Evolutionary conservation across 345 rosid genomes (phyloP).

Genomic region (Combretum micranthum): DNA sequence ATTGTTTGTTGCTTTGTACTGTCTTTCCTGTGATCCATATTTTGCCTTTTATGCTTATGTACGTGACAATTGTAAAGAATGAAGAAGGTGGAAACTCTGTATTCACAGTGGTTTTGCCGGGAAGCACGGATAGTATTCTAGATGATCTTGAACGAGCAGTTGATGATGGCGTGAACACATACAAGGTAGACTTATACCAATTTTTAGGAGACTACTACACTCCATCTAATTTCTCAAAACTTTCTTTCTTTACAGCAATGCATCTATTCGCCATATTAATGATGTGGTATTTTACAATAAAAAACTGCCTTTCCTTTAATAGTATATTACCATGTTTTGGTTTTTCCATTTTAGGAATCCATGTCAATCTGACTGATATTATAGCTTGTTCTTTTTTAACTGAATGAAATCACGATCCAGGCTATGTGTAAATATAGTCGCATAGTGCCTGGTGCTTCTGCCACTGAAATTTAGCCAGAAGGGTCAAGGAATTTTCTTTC

Average conservation of each 20-base stretch:
- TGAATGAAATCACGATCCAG: slow-evolving; percentile 20
- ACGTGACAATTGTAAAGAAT: slow-evolving; percentile 83
- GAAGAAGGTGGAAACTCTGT: slow-evolving; percentile 94
- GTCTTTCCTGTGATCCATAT: neutral
- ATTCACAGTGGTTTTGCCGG: slow-evolving; percentile 81
- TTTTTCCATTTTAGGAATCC: neutral
- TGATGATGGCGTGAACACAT: slow-evolving; percentile 98
- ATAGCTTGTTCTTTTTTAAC: neutral
- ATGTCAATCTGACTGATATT: neutral
- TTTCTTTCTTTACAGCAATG: neutral
- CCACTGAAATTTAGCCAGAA: slow-evolving; percentile 91
- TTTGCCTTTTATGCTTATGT: slow-evolving; percentile 10
- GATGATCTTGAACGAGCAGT: slow-evolving; percentile 99
- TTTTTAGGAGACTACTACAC: neutral
- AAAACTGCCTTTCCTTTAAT: too few species aligned
- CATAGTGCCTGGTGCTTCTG: slow-evolving; percentile 88
- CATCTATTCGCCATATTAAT: neutral
- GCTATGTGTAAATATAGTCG: slow-evolving; percentile 99
- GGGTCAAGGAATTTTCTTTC: slow-evolving; percentile 84
- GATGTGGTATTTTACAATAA: neutral
- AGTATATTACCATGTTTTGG: neutral
- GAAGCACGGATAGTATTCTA: slow-evolving; percentile 91
- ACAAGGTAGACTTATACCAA: slow-evolving; percentile 51
- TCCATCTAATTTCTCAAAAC: too few species aligned
- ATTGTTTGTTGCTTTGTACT: neutral